phyloP scores from a whole-genome alignment of 2,329 filamentous ascomycete species.

The Colletotrichum scovillei region DNA sequence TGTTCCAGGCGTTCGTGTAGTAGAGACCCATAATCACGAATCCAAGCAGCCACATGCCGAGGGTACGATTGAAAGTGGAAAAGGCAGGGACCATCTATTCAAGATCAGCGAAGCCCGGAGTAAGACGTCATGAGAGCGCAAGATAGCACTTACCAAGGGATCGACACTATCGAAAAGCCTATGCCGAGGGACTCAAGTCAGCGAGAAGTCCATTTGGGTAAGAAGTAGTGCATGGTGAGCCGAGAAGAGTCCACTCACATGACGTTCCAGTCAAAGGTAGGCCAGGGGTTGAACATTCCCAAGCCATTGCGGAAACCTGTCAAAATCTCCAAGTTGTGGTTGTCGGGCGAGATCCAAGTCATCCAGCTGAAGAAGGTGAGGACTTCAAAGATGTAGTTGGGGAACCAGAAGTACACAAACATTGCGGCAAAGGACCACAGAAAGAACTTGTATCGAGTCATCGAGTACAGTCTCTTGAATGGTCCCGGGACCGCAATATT shows the following conservation, averaged over 20 bases:
- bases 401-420: slow-evolving; percentile 67
- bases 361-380: slow-evolving; percentile 63
- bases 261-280: slow-evolving; percentile 59
- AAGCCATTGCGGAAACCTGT: slow-evolving; percentile 51
- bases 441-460: slow-evolving; percentile 61
- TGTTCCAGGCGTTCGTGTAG: slow-evolving; percentile 49
- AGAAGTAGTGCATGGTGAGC: not conserved
- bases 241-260: slow-evolving; percentile 21
- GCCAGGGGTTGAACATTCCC: slow-evolving; percentile 55
- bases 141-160: slow-evolving; percentile 5
- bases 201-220: not conserved
- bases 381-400: slow-evolving; percentile 61
- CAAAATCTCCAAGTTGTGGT: slow-evolving; percentile 49
- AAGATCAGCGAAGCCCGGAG: not conserved
- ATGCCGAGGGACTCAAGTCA: not conserved
- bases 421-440: slow-evolving; percentile 54
- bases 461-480: slow-evolving; percentile 51
- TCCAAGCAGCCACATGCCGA: slow-evolving; percentile 44
- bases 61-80: slow-evolving; percentile 48
- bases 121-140: too few species aligned
- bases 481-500: slow-evolving; percentile 54
- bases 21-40: slow-evolving; percentile 45
- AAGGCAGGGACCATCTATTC: slow-evolving; percentile 47
- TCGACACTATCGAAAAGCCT: slow-evolving; percentile 38
- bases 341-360: slow-evolving; percentile 62